Base-by-base conservation (phyloP, 352 stramenopile species). In the Globisporangium solare region DNA sequence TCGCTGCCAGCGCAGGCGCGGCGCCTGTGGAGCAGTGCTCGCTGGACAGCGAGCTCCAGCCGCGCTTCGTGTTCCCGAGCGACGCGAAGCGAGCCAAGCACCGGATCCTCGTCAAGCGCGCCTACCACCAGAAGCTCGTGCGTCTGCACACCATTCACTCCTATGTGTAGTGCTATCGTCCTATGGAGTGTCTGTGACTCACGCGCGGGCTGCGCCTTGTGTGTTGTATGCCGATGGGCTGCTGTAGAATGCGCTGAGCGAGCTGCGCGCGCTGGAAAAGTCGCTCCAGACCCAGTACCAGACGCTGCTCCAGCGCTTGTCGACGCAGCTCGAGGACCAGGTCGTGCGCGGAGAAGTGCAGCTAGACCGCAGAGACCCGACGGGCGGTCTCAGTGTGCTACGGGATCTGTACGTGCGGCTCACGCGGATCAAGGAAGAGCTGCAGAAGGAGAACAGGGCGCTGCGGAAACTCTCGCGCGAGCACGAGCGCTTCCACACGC, bases 121-220 rank as follows among this genome's bases (percentile, higher is more conserved):
- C 64, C n/a, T 74, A 74, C 42, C 60, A 74, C 60, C 51, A 63
- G 35, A 66, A 65, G 51, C 63, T 71, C 21, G 67, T 71, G 32
- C 24, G 66, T 55, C 2, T 12, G 32, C 10, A 3, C 15, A 1
- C 27, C 7, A 35, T 8, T 35, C 5, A 35, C 20, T 5, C 14
- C 14, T 35, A 35, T 35, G 27, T 35, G 27, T 35, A 35, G 27
- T 35, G 27, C 7, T n/a, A n/a, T n/a, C n/a, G n/a, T n/a, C 7
- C 4, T 35, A 35, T 35, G 27, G 27, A 1, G 27, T 35, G 24
- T 22, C 39, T 18, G 1, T 48, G 32, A 39, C 46, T 43, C 46
- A 61, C 41, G 22, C 21, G 4, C 13, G 20, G 43, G 13, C 15
- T 56, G 15, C n/a, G 4, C 48, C 32, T 53, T 53, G 24, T 21